Conservation (phyloP, 768 basidiomycete species). For the Termitomyces sp. region DNA sequence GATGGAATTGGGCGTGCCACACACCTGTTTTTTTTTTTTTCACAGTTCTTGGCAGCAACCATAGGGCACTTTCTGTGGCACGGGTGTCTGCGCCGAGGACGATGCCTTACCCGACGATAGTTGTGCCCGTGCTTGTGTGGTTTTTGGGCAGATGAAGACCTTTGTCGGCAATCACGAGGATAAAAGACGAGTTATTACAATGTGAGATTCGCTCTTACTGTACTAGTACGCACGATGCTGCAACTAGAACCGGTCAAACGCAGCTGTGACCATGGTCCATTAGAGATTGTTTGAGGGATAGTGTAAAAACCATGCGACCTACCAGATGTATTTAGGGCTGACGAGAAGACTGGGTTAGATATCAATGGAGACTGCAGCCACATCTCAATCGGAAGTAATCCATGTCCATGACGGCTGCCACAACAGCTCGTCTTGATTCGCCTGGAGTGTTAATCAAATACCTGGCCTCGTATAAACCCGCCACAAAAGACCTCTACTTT, state of each 20-base stretch:
- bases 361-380: constrained; percentile 25
- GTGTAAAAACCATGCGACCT: background rate
- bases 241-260: constrained; percentile 37
- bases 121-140: no score
- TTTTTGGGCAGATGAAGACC: no score
- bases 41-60: no score
- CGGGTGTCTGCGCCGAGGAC: no score
- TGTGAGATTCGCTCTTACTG: background rate
- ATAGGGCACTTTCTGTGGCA: no score
- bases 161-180: no score
- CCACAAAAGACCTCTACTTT: constrained; percentile 1
- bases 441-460: constrained; percentile 45
- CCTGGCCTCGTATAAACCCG: constrained; percentile 16
- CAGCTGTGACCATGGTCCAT: constrained; percentile 23
- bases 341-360: background rate
- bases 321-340: constrained; percentile 42
- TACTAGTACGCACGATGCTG: constrained; percentile 27
- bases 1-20: no score
- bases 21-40: no score
- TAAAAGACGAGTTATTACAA: no score
- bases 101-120: no score
- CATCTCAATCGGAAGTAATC: background rate
- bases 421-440: constrained; percentile 42
- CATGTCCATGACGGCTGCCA: constrained; percentile 46
- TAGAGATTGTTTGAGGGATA: background rate